Evolutionary conservation across 1,284 basidiomycete species (phyloP), one percentile per base, ranked within the genome.

Genomic region (Ceratobasidium sp.): DNA sequence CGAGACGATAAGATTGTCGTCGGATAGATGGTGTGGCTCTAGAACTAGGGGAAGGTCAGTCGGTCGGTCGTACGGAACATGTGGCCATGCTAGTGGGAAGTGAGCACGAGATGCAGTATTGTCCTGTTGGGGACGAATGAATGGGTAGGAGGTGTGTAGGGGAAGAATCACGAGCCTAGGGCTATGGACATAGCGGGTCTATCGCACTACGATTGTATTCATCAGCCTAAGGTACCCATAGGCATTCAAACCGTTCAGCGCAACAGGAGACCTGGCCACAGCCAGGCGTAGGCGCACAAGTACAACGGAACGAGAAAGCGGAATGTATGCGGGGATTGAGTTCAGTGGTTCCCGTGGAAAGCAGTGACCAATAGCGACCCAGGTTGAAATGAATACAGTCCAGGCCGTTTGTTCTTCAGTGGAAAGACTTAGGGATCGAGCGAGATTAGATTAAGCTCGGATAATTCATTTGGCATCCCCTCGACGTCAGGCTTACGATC

Each of bases 1-100:
- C n/a, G n/a, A n/a, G n/a, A n/a, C 33, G 61, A 63, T 63, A 63
- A 45, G 37, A 63, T 63, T 35, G 33, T 61, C n/a, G 39, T 42
- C 39, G 39, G 39, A 42, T 42, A 42, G 39, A 42, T 42, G 7
- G 56, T 58, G 56, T 58, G 31, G 56, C 53, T 56, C 53, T 56
- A 56, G 53, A 56, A 7, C 17, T 45, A 17, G 26, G 49, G 23
- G 17, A 11, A n/a, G 17, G 42, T 17, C 23, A 28, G 33, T 42
- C 7, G 39, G 39, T 5, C 33, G 11, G 6, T 33, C 56, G 56
- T 58, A 35, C 31, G 56, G 56, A 35, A 20, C 31, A 58, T 58
- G 56, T 10, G 13, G 11, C n/a, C n/a, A n/a, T n/a, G n/a, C n/a
- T n/a, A n/a, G n/a, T n/a, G n/a, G n/a, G n/a, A n/a, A n/a, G 23